Evolutionary conservation across 2,329 filamentous ascomycete species (phyloP), one percentile per base, ranked within the genome.

Genomic region (Madurella fahalii): DNA sequence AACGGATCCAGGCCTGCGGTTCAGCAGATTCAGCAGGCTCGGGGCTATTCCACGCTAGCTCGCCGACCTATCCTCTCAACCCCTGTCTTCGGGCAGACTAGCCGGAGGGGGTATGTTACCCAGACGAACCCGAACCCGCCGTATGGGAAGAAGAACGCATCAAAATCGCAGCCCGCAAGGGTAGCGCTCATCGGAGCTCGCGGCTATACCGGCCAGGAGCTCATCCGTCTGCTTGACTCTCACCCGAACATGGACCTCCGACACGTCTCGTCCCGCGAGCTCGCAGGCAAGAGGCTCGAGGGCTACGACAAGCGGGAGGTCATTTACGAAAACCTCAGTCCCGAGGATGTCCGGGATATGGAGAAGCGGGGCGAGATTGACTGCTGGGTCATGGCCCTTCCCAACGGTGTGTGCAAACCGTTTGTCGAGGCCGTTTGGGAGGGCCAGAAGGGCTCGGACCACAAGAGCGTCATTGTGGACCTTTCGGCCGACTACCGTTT

Each of bases 401-500:
- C 93, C 43, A 99, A 97, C 67, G 89, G 90, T 58, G 90, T 96
- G 47, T 96, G 90, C 82, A 89, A 91, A 74, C 92, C 94, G 0
- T 99, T 87, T 63, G 87, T 97, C 9, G 90, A 97, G 60, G 93
- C 93, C 8, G 83, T 97, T 50, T 83, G 92, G 64, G 81, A 87
- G 66, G 83, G 80, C 32, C 83, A 83, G 54, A 80, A 83, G 67
- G 58, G 62, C 15, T 68, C 68, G 9, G 64, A 69, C 55, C 76
- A 78, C 65, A 81, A 81, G 58, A 91, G 88, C 63, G 77, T 97
- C 40, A 89, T 97, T 62, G 80, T 99, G 44, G 94, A 99, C 70
- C 81, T 99, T 37, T 96, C 91, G n/a, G 94, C 94, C 57, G 94
- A 99, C 74, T 95, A 96, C 73, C 86, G 93, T 48, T 97, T 96